A percentile compares a stretch with the other conserved stretches of the same genome.
These are phyloP conservation scores for Botrytis porri DNA, from an alignment of 2,329 filamentous ascomycete species.

Conservation along the genomic window DNA sequence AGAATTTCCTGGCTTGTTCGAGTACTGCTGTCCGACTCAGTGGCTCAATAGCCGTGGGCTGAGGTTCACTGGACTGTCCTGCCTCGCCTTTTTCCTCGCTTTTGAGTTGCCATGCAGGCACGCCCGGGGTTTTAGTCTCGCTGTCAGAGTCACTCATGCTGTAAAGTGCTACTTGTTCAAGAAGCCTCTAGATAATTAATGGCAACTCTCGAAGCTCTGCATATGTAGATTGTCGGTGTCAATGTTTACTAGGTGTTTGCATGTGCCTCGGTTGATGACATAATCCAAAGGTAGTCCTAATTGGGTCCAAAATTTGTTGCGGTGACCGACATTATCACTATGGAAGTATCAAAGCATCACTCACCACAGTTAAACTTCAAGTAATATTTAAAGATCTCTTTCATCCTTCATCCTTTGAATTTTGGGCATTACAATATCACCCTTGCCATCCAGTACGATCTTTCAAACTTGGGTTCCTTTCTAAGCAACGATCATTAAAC, in stretches of 20 bases:
- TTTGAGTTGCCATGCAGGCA: conserved; percentile 34
- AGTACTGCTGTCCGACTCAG: conserved; percentile 41
- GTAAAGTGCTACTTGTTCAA: conserved; percentile 9
- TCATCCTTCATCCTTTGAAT: background rate
- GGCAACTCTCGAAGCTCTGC: background rate
- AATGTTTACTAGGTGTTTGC: background rate
- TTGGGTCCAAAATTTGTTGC: background rate
- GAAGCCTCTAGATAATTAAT: background rate
- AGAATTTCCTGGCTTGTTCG: conserved; percentile 71
- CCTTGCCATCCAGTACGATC: background rate
- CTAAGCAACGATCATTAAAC: background rate
- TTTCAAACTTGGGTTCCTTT: background rate
- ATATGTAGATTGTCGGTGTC: conserved; percentile 13
- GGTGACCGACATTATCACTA: background rate
- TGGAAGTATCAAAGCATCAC: conserved; percentile 8
- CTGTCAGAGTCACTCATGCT: conserved; percentile 35
- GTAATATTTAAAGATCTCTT: background rate
- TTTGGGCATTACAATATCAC: background rate
- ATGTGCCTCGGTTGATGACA: conserved; percentile 25
- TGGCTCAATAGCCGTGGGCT: conserved; percentile 17
- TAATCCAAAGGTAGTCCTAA: conserved; percentile 20
- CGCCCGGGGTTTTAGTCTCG: conserved; percentile 22
- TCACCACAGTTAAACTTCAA: background rate
- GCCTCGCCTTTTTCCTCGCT: conserved; percentile 16
- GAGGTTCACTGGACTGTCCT: background rate